phyloP scores from a whole-genome alignment of 257 asterid species.

The Solanum sitiens region DNA sequence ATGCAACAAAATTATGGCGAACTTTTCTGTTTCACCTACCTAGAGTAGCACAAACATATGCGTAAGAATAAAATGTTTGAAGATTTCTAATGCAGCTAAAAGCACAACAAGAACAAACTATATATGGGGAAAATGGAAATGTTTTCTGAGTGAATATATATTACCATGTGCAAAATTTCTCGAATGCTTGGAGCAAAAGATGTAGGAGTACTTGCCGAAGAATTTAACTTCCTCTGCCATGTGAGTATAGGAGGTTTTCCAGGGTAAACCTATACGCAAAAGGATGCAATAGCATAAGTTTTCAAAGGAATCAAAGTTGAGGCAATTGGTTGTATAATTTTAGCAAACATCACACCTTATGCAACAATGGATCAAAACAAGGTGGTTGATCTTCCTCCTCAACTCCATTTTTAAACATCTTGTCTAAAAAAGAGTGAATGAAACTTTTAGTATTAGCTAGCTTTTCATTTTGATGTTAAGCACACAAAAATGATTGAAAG shows the following conservation, averaged over 20 bases:
- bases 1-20: not conserved
- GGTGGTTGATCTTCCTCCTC: not conserved
- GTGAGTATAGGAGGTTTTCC: conserved; percentile 64
- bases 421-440: not conserved
- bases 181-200: conserved; percentile 47
- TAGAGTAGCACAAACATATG: not conserved
- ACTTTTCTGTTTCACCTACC: not conserved
- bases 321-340: not conserved
- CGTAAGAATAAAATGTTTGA: not conserved
- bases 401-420: not conserved
- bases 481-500: not conserved
- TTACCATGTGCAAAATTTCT: conserved; percentile 63
- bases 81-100: not conserved
- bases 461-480: not conserved
- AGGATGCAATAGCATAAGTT: not conserved
- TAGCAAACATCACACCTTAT: not conserved
- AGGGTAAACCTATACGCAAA: conserved; percentile 31
- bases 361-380: not conserved
- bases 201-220: conserved; percentile 36
- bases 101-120: not conserved
- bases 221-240: conserved; percentile 55
- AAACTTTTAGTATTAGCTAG: not conserved
- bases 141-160: not conserved
- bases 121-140: not conserved
- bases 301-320: not conserved